These are phyloP conservation scores for Ambrosiella cleistominuta DNA, from an alignment of 2,329 filamentous ascomycete genomes.

Conservation along the genomic window DNA sequence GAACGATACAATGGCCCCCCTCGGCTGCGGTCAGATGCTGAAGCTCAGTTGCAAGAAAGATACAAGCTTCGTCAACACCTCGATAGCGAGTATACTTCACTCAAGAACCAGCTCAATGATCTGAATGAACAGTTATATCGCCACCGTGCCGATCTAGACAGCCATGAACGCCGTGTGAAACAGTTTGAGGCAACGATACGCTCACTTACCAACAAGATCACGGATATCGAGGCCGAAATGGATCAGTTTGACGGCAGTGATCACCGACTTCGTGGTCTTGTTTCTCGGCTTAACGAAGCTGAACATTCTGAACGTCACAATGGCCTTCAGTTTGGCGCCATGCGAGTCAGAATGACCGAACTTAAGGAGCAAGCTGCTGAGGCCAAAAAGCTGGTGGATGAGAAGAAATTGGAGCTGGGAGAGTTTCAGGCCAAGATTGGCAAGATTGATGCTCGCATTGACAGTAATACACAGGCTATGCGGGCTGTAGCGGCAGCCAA, in stretches of 20 bases:
- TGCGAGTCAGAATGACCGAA: constrained; percentile 16
- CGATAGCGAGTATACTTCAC: constrained; percentile 32
- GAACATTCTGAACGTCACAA: constrained; percentile 28
- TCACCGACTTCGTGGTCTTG: constrained; percentile 42
- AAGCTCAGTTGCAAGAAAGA: constrained; percentile 41
- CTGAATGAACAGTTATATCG: constrained; percentile 30
- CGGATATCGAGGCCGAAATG: constrained; percentile 37
- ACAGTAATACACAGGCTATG: not conserved
- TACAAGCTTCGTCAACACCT: constrained; percentile 35
- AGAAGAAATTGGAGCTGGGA: not conserved
- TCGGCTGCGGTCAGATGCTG: constrained; percentile 67
- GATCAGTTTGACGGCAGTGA: constrained; percentile 52
- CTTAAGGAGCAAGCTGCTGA: constrained; percentile 24
- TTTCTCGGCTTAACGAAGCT: constrained; percentile 36
- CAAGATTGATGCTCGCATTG: not conserved
- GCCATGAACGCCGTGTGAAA: constrained; percentile 16
- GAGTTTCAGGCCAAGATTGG: not conserved
- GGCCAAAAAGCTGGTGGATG: constrained; percentile 15
- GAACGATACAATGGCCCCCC: constrained; percentile 33
- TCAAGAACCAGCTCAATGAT: constrained; percentile 31
- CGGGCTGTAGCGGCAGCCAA: not conserved
- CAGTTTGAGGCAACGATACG: constrained; percentile 18
- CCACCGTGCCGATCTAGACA: constrained; percentile 28
- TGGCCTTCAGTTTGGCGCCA: constrained; percentile 36
- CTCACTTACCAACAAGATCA: constrained; percentile 22